These are phyloP conservation scores for Teratosphaeria destructans DNA, from an alignment of 2,329 filamentous ascomycete genomes.

Conservation along the genomic window DNA sequence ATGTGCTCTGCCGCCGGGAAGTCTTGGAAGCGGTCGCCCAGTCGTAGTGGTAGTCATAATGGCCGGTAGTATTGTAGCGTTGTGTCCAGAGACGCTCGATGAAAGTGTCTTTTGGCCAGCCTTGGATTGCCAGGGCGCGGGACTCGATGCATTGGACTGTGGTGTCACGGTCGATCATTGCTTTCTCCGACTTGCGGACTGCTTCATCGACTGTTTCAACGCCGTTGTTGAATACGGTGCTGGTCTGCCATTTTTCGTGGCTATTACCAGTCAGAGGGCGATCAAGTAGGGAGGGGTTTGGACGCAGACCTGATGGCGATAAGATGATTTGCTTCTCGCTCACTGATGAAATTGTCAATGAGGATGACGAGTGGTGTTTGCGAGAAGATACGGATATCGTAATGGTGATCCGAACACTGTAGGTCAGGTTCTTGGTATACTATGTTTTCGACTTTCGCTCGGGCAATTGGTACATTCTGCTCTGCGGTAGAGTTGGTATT, in stretches of 20 bases:
- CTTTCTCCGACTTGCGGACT: constrained; percentile 45
- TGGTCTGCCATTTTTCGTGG: constrained; percentile 41
- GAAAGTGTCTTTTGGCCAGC: constrained; percentile 47
- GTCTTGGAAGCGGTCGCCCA: constrained; percentile 34
- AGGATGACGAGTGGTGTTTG: constrained; percentile 48
- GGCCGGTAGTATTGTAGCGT: constrained; percentile 46
- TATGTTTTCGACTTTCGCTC: constrained; percentile 28
- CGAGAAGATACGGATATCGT: constrained; percentile 40
- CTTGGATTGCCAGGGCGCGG: constrained; percentile 49
- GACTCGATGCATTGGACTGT: constrained; percentile 49
- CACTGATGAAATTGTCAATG: constrained; percentile 45
- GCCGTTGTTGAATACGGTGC: constrained; percentile 43
- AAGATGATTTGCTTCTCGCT: constrained; percentile 40
- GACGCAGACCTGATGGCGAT: constrained; percentile 40
- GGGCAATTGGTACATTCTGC: constrained; percentile 6
- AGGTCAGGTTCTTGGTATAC: constrained; percentile 31
- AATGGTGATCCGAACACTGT: constrained; percentile 28
- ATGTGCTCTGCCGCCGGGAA: constrained; percentile 40
- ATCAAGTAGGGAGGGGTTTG: not conserved
- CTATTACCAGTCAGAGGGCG: constrained; percentile 11
- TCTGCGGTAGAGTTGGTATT: constrained; percentile 3
- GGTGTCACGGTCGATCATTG: constrained; percentile 35
- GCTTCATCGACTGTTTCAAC: constrained; percentile 37
- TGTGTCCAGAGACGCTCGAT: constrained; percentile 53
- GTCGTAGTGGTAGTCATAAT: constrained; percentile 52